Evolutionary conservation across 2,329 filamentous ascomycete genomes (phyloP).

Genomic region (Neofusicoccum laricinum): DNA sequence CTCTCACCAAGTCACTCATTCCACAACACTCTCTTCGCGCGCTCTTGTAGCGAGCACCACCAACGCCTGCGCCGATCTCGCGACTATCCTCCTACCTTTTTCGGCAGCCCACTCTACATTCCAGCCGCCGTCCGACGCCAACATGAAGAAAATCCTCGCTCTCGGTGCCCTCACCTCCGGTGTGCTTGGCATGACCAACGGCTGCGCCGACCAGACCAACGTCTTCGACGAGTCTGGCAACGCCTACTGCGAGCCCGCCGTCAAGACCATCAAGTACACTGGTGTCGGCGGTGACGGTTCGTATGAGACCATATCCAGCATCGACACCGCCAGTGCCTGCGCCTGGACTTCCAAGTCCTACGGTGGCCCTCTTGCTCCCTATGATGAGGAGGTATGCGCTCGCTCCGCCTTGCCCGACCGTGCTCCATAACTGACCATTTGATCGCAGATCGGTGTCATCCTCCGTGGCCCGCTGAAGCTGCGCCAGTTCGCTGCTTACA

Average conservation of each 20-base stretch:
- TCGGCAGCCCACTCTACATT: neutral
- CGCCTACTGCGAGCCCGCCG: constrained; percentile 60
- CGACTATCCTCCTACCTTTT: neutral
- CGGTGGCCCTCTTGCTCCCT: constrained; percentile 61
- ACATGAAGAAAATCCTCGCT: constrained; percentile 3
- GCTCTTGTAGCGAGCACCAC: neutral
- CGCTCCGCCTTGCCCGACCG: neutral
- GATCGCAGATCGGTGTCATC: constrained; percentile 63
- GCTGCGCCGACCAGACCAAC: constrained; percentile 1
- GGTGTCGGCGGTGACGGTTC: constrained; percentile 58
- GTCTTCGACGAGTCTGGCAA: constrained; percentile 39
- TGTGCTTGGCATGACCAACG: constrained; percentile 2
- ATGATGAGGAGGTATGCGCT: constrained; percentile 66
- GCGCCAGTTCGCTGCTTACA: constrained; percentile 68
- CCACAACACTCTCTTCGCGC: neutral
- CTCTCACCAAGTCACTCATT: constrained; percentile 17
- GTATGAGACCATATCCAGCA: constrained; percentile 63
- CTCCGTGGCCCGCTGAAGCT: constrained; percentile 68
- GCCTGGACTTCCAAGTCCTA: constrained; percentile 52
- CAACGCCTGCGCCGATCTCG: neutral
- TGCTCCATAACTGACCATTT: neutral
- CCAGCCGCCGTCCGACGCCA: neutral
- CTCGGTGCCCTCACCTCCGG: constrained; percentile 2
- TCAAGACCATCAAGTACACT: constrained; percentile 65
- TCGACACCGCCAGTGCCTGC: constrained; percentile 60